Base-by-base conservation (phyloP, 2,329 filamentous ascomycete species). In the Cadophora sp. region DNA sequence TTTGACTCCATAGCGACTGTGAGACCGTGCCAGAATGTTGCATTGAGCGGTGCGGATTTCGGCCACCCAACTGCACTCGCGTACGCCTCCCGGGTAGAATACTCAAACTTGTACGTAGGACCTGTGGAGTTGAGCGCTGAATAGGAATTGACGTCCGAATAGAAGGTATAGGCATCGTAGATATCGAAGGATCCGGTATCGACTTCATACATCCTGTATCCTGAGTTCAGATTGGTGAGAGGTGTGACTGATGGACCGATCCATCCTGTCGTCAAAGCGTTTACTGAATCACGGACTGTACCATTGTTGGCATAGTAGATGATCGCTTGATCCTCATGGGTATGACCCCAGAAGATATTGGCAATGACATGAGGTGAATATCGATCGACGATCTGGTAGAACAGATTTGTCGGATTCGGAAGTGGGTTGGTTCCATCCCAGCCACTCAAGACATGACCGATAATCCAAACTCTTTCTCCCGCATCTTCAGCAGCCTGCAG, bases 21-120 rank as follows among this genome's bases (percentile, higher is more conserved):
- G 4, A 88, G 83, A 14, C 76, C 77, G 68, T 88, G 85, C 86
- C 86, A 88, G 75, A 87, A 89, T 0, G 85, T 87, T 0, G 84
- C 85, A 69, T 88, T 87, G 46, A 88, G 76, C 3, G 86, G 86
- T 0, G 83, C 85, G 55, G 80, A 73, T 1, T 68, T 71, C 2
- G 83, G 81, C 84, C 84, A 86, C 2, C 73, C 74, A 1, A 81
- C 79, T 0, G 80, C 79, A 2, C 76, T 70, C 0, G 81, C 83
- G 65, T 86, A 87, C 0, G 81, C 79, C 3, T 85, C 81, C 3
- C 85, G 79, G 0, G 84, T 85, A 0, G 82, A 84, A 72, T 87
- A 87, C 67, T 86, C 84, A 64, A 83, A 80, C 27, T 81, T 70
- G 72, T 78, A 87, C 0, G 79, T 83, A 3, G 85, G 85, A 0